Evolutionary conservation across 306 rosid genomes (phyloP).

Genomic region (Fragaria ananassa): DNA sequence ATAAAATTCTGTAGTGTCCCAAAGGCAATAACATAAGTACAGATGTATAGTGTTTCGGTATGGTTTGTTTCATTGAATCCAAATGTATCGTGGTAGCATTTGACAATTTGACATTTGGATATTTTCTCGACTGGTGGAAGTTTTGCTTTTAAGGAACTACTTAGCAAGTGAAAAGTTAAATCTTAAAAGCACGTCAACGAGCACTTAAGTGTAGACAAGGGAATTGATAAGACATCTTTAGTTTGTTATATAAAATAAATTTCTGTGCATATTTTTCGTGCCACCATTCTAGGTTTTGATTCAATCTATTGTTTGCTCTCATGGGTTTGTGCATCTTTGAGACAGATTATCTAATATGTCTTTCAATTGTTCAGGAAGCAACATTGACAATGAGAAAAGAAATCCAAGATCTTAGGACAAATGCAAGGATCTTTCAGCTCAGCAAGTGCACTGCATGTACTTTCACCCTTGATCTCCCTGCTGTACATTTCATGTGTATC

Average conservation of each 20-base stretch:
- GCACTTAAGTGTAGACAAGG: neutral
- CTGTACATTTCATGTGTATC: constrained; percentile 99
- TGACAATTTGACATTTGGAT: neutral
- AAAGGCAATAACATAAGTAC: neutral
- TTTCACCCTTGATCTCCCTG: constrained; percentile 97
- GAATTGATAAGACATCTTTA: neutral
- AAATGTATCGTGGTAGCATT: neutral
- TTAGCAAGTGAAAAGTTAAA: neutral
- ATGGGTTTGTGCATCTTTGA: neutral
- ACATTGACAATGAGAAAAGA: constrained; percentile 80
- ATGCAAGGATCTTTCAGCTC: constrained; percentile 95
- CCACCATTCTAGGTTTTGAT: neutral
- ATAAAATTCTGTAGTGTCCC: too few species aligned
- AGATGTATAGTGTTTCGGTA: neutral
- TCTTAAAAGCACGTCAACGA: neutral
- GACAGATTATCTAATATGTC: constrained; percentile 4
- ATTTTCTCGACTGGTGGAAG: neutral
- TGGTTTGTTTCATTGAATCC: neutral
- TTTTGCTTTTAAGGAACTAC: neutral
- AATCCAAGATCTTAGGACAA: constrained; percentile 89
- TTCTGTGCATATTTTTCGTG: neutral
- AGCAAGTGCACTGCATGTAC: constrained; percentile 99
- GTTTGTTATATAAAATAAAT: neutral
- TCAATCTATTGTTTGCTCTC: neutral
- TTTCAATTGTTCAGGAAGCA: constrained; percentile 62